Conservation (phyloP, 179 eudicot species). For the Beta macrorhiza region DNA sequence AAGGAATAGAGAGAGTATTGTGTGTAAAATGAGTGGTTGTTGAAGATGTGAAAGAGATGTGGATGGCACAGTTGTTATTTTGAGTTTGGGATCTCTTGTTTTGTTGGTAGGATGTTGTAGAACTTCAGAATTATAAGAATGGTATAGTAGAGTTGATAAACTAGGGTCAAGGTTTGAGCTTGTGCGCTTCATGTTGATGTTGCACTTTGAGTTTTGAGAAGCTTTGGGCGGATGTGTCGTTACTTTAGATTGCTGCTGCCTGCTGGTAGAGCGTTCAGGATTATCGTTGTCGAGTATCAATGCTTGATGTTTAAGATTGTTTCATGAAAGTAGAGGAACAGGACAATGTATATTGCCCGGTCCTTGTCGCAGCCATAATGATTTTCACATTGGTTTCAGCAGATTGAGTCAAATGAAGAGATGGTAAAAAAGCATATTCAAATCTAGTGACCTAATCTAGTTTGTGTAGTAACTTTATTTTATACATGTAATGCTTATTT, state of each 20-base stretch:
- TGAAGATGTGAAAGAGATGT: not conserved
- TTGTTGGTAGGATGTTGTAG: too few species aligned
- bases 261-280: not conserved
- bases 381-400: not conserved
- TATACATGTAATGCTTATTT: not conserved
- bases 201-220: not conserved
- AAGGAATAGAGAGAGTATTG: not conserved
- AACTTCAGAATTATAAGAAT: too few species aligned
- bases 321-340: not conserved
- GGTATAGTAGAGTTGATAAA: not conserved
- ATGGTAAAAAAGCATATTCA: not conserved
- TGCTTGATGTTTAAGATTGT: not conserved
- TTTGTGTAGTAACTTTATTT: not conserved
- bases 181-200: not conserved
- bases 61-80: not conserved
- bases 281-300: not conserved
- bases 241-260: too few species aligned
- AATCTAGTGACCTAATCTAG: not conserved
- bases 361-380: not conserved
- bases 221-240: not conserved
- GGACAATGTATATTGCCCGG: not conserved
- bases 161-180: not conserved
- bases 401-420: not conserved
- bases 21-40: not conserved
- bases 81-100: not conserved